Base-by-base conservation (phyloP, 257 asterid species). In the Solanum chiquidenum region DNA sequence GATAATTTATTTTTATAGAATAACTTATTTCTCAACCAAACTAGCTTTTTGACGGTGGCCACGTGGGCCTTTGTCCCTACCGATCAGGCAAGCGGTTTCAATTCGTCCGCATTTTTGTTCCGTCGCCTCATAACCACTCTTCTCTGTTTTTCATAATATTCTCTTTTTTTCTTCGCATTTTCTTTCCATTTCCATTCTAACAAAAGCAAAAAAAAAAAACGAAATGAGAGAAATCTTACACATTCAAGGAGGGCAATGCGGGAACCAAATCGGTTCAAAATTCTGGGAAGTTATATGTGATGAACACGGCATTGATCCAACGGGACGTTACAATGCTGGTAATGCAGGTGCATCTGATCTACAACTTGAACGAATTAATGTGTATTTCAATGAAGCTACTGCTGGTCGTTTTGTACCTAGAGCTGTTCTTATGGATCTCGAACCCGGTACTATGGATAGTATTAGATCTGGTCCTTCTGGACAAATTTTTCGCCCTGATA, bases 201-300 rank as follows among this genome's bases (percentile, higher is more conserved):
- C n/a, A 20, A 2, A 52, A 52, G 55, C 62, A 2, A 49, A 52
- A 46, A 46, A 38, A 42, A 44, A 44, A 10, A 2, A 73, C 6
- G n/a, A 16, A n/a, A 83, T 83, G 86, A 83, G 86, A 83, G 86
- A 83, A 66, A 83, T 83, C 74, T 83, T 83, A 62, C 87, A 84
- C 87, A 84, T 84, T 62, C 87, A 84, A 40, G 87, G 87, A 23
- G 87, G 87, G 20, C 87, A 84, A 84, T 84, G 87, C 13, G 87
- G 87, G 5, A 84, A 84, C 27, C 87, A 84, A 84, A 84, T 84
- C 35, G 87, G 87, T 68, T 84, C 87, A 16, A 84, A 84, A 84
- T 84, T 84, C 79, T 84, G 87, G 87, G 79, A 84, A 21, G 87
- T 84, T 6, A 64, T 84, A 25, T 84, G 87, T 27, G 77, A 13